Conservation (phyloP, 371 early-diverging fungal species). For the Mucor racemosus region DNA sequence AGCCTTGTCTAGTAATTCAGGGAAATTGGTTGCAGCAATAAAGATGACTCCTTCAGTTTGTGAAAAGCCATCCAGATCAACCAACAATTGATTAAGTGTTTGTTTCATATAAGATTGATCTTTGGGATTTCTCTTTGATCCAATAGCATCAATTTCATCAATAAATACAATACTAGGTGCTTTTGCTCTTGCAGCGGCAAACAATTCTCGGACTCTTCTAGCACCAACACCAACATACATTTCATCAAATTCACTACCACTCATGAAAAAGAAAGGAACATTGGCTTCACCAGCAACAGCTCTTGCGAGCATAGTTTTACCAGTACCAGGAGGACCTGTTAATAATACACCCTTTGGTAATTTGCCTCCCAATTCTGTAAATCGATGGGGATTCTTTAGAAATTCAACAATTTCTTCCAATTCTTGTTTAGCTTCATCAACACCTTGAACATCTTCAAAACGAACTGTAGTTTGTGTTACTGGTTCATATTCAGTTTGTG, state of each 20-base stretch:
- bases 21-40: constrained; percentile 99
- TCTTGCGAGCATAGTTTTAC: constrained; percentile 90
- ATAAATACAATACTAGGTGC: constrained; percentile 99
- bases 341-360: constrained; percentile 97
- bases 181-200: constrained; percentile 92
- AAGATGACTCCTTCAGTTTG: constrained; percentile 94
- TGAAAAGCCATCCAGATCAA: constrained; percentile 96
- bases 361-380: constrained; percentile 92
- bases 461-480: constrained; percentile 69
- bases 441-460: constrained; percentile 96
- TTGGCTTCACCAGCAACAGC: constrained; percentile 94
- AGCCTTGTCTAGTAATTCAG: constrained; percentile 97
- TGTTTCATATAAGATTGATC: constrained; percentile 96
- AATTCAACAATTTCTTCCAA: constrained; percentile 96
- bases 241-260: constrained; percentile 97
- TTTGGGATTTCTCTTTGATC: constrained; percentile 92
- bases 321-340: constrained; percentile 99
- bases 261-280: constrained; percentile 97
- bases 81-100: constrained; percentile 95
- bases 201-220: constrained; percentile 77
- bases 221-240: constrained; percentile 99
- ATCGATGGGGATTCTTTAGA: constrained; percentile 88
- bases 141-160: constrained; percentile 99
- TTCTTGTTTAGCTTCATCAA: constrained; percentile 97
- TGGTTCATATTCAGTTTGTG: constrained; percentile 75